Evolutionary conservation across 2,329 filamentous ascomycete species (phyloP), one percentile per base, ranked within the genome.

Genomic region (Colletotrichum simmondsii): DNA sequence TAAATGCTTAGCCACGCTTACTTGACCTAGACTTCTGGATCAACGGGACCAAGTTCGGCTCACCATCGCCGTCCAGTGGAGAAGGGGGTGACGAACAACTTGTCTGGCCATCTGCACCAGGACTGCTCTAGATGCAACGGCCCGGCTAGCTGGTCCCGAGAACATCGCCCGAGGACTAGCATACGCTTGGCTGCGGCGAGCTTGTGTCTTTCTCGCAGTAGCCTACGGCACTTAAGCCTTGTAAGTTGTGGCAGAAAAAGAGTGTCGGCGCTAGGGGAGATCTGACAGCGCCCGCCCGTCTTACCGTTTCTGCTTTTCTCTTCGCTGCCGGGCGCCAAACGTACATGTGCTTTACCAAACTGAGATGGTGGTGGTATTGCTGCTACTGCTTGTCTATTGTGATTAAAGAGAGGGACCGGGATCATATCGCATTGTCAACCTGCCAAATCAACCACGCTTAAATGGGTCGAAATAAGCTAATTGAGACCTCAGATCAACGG

Each of bases 1-100:
- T 70, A 70, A 72, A 70, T 72, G 70, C 70, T 70, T 72, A 70
- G 70, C 70, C 60, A 65, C 22, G 54, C 46, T 52, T 49, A 69
- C 70, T 65, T 53, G 46, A 26, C 19, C 65, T 42, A 68, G 30
- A 46, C 28, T 57, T 70, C 46, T 65, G 60, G 52, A 60, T 57
- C 66, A 63, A 35, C 28, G 37, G 49, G n/a, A 37, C 28, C 37
- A 42, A 42, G 19, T 22, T 72, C 60, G 70, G 70, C 54, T 69
- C 59, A 49, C 5, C 60, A 53, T 52, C 53, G 28, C 70, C 66
- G 46, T 60, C 37, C 66, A 28, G 60, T 61, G 70, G 70, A 70
- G 66, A 60, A 70, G 32, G 42, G 22, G 32, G 42, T 59, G 52
- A 35, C 32, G 59, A 42, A 42, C 30, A 69, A 49, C 26, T 35